phyloP scores from a whole-genome alignment of 768 basidiomycete species.

The Amanita rubescens region DNA sequence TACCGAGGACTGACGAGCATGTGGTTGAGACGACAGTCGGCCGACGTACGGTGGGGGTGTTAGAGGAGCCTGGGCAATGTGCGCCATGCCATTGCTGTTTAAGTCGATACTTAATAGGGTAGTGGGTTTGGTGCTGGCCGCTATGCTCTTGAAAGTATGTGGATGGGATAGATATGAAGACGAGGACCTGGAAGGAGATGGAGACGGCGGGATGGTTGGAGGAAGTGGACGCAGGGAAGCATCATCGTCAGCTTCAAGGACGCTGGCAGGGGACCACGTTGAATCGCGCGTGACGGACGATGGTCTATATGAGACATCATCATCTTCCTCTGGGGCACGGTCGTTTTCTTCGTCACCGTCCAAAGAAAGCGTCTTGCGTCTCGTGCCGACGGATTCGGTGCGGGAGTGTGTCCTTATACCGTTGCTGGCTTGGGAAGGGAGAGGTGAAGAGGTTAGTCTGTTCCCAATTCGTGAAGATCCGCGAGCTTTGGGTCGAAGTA shows the following conservation, averaged over 20 bases:
- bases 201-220: conserved; percentile 82
- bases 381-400: conserved; percentile 17
- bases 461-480: conserved; percentile 26
- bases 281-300: conserved; percentile 68
- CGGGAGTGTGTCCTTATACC: background rate
- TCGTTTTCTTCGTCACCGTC: conserved; percentile 48
- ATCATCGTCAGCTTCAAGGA: conserved; percentile 86
- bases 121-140: conserved; percentile 90
- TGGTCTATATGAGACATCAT: conserved; percentile 37
- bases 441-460: conserved; percentile 37
- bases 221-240: conserved; percentile 87
- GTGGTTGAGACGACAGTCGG: conserved; percentile 39
- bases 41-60: conserved; percentile 48
- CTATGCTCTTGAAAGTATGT: conserved; percentile 73
- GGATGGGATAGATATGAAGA: conserved; percentile 79
- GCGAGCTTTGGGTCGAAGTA: conserved; percentile 27
- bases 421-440: background rate
- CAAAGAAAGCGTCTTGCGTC: conserved; percentile 57
- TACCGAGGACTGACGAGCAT: conserved; percentile 56
- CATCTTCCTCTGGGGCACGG: conserved; percentile 36
- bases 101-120: conserved; percentile 89
- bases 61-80: conserved; percentile 80
- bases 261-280: conserved; percentile 71
- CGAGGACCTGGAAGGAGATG: conserved; percentile 77
- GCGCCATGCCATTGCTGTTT: conserved; percentile 73